phyloP scores from a whole-genome alignment of 148 eudicot species.

The Arbutus unedo region DNA sequence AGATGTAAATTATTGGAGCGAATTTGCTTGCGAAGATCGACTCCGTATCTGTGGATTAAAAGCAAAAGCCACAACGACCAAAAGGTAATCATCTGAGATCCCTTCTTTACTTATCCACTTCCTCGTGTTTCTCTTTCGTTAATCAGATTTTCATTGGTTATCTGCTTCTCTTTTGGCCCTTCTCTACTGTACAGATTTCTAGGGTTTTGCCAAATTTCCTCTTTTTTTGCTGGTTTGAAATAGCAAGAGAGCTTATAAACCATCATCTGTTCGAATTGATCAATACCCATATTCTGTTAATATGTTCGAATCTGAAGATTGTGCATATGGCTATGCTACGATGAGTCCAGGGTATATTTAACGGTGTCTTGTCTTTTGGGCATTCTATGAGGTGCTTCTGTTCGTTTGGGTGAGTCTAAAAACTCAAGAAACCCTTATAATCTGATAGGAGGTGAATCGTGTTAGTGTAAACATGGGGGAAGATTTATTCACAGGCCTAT shows the following conservation, averaged over 20 bases:
- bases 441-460: background rate
- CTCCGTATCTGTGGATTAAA: slow-evolving; percentile 5
- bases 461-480: slow-evolving; percentile 39
- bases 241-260: background rate
- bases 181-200: slow-evolving; percentile 5
- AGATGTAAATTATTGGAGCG: slow-evolving; percentile 7
- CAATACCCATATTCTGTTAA: background rate
- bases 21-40: background rate
- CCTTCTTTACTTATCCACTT: background rate
- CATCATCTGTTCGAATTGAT: background rate
- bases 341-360: background rate
- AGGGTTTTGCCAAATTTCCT: slow-evolving; percentile 9
- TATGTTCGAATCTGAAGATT: slow-evolving; percentile 2
- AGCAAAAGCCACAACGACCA: background rate
- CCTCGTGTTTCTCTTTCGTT: background rate
- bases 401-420: background rate
- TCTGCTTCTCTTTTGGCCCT: background rate
- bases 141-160: background rate
- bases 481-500: slow-evolving; percentile 52
- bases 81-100: slow-evolving; percentile 19
- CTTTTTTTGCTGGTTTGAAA: background rate
- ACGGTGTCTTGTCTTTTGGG: slow-evolving; percentile 1
- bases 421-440: background rate
- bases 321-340: background rate
- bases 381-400: slow-evolving; percentile 1